Evolutionary conservation across 208 protist genomes (phyloP).

Genomic region (Angomonas ambiguus): DNA sequence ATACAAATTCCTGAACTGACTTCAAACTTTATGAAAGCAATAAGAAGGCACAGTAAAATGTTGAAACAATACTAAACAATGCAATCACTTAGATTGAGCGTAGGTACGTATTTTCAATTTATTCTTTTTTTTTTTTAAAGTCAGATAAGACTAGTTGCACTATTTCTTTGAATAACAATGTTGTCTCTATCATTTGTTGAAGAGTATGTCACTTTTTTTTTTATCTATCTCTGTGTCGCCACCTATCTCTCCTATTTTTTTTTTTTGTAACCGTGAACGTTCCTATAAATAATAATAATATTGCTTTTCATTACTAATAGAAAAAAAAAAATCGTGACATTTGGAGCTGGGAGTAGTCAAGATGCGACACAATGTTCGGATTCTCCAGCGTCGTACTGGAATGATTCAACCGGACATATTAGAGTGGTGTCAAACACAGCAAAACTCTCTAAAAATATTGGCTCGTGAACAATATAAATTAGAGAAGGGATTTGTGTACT

Average conservation of each 20-base stretch:
- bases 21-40: no score
- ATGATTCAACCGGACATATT: slow-evolving; percentile 69
- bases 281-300: slow-evolving; percentile 1
- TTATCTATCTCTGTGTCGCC: background rate
- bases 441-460: slow-evolving; percentile 26
- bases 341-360: no score
- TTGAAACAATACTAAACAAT: background rate
- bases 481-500: slow-evolving; percentile 79
- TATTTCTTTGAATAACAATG: slow-evolving; percentile 3
- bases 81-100: background rate
- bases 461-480: slow-evolving; percentile 49
- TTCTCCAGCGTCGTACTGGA: background rate
- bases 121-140: background rate
- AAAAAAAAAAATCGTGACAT: no score
- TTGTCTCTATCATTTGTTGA: slow-evolving; percentile 9
- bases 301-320: no score
- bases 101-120: no score
- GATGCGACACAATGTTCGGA: background rate
- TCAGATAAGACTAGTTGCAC: background rate
- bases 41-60: no score
- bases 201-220: background rate
- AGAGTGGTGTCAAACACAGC: slow-evolving; percentile 54
- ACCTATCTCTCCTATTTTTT: slow-evolving; percentile 12
- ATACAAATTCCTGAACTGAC: no score
- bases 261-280: background rate